Evolutionary conservation across 257 asterid genomes (phyloP), one percentile per base, ranked within the genome.

Genomic region (Buddleja alternifolia): DNA sequence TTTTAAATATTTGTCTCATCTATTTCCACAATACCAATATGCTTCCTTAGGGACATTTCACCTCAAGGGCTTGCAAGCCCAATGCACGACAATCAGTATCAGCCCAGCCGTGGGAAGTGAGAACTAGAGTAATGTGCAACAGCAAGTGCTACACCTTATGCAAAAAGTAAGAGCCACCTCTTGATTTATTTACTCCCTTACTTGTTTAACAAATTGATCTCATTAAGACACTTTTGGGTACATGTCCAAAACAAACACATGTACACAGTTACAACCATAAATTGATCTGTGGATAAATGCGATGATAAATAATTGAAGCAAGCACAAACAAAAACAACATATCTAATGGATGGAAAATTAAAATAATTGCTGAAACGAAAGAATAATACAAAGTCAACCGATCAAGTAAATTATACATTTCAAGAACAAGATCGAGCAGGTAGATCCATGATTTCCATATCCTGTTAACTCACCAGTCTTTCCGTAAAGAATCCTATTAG

Each of bases 401-500:
- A n/a, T n/a, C n/a, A n/a, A n/a, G 36, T 61, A 44, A 42, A 40
- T n/a, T 39, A 66, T 39, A 15, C 52, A 44, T 23, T 40, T 19
- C 46, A 62, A 17, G 14, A 20, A 23, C 47, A 69, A 34, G 60
- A 20, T 39, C 17, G 10, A 29, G 41, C 48, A 46, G 50, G 42
- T 54, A 63, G 66, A 52, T 40, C 57, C 57, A 42, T 54, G 44
- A 10, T 52, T 56, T 68, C 60, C 61, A 47, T 67, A 67, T 68
- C 70, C 64, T 61, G 59, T 57, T 69, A 40, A 74, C 96, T 83
- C 75, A 93, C 99, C 96, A 93, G 89, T 76, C 93, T 83, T 70
- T 87, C 96, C 16, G 90, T 73, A 81, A 93, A 90, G 84, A 90
- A 93, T 63, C 83, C 89, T 76, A 85, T 80, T 66, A 90, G 83